Evolutionary conservation across 495 filamentous ascomycete species (phyloP), one percentile per base, ranked within the genome.

Genomic region (Hypoxylon cercidicola): DNA sequence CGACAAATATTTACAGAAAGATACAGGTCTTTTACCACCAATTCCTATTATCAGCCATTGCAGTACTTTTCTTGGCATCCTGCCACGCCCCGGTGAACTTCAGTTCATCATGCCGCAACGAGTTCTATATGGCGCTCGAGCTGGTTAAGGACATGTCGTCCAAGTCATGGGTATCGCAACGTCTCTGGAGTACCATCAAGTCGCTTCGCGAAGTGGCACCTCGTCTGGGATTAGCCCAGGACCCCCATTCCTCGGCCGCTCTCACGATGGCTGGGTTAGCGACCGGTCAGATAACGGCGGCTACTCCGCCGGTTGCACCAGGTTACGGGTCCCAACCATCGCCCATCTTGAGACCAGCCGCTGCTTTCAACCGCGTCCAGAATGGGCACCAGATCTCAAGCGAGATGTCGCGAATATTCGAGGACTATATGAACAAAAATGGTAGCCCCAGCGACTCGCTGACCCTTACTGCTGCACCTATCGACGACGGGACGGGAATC

Each of bases 11-110:
- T 23, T 96, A 95, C 75, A 85, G 88, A 8, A 87, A 84, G 5
- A 87, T 91, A 53, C 91, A 95, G 73, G 86, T 93, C 34, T 88
- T 88, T 60, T 94, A 93, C 78, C 92, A 96, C 74, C 92, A 93
- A 68, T 96, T 96, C 74, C 82, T 96, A 15, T 87, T 92, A 10
- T 89, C 90, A 8, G 88, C 91, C 9, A 82, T 96, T 21, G 89
- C 90, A 0, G 91, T 94, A 2, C 79, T 96, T 7, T 93, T 95
- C 72, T 85, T 96, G 0, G 91, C 92, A 0, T 90, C 91, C 1
- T 90, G 87, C 12, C 92, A 96, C 70, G 90, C 92, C 2, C 91
- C 92, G 0, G 80, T 87, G 0, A 85, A 90, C 39, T 96, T 94
- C 73, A 90, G 87, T 66, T 81, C 84, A 8, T 77, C 83, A 41